Evolutionary conservation across 345 rosid species (phyloP).

Genomic region (Dovyalis caffra): DNA sequence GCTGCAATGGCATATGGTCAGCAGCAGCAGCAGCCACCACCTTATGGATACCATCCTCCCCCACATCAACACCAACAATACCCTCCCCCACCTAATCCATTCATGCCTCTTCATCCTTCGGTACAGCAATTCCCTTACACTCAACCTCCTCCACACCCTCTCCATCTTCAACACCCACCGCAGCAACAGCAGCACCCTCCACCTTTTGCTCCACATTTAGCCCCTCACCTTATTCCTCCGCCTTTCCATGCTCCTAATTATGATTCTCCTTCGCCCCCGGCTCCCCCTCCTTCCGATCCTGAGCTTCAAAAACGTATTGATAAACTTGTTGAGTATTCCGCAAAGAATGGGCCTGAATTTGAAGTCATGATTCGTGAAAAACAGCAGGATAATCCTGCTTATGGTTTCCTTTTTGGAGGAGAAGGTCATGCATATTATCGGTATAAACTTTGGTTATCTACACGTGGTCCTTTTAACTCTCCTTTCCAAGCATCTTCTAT

Average conservation of each 20-base stretch:
- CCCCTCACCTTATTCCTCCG: slow-evolving; percentile 63
- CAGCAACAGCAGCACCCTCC: slow-evolving; percentile 68
- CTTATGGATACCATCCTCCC: slow-evolving; percentile 71
- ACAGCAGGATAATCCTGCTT: slow-evolving; percentile 93
- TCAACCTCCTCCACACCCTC: slow-evolving; percentile 64
- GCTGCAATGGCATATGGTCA: slow-evolving; percentile 65
- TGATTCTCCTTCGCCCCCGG: slow-evolving; percentile 73
- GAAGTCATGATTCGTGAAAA: slow-evolving; percentile 95
- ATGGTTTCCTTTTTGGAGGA: slow-evolving; percentile 85
- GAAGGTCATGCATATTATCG: slow-evolving; percentile 89
- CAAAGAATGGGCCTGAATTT: slow-evolving; percentile 94
- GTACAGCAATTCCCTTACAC: slow-evolving; percentile 83
- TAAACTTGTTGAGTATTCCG: slow-evolving; percentile 86
- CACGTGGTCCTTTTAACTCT: slow-evolving; percentile 58
- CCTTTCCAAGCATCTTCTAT: slow-evolving; percentile 55
- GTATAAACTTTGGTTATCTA: slow-evolving; percentile 76
- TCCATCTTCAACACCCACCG: slow-evolving; percentile 52
- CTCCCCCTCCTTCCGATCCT: slow-evolving; percentile 85
- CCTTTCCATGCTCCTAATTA: slow-evolving; percentile 54
- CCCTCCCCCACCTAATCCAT: slow-evolving; percentile 50
- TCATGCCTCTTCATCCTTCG: slow-evolving; percentile 68
- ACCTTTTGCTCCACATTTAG: slow-evolving; percentile 61
- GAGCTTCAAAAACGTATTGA: slow-evolving; percentile 97
- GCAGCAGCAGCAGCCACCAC: slow-evolving; percentile 70
- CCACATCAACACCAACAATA: slow-evolving; percentile 71